Conservation (phyloP, 768 basidiomycete species). For the Roridomyces roridus region DNA sequence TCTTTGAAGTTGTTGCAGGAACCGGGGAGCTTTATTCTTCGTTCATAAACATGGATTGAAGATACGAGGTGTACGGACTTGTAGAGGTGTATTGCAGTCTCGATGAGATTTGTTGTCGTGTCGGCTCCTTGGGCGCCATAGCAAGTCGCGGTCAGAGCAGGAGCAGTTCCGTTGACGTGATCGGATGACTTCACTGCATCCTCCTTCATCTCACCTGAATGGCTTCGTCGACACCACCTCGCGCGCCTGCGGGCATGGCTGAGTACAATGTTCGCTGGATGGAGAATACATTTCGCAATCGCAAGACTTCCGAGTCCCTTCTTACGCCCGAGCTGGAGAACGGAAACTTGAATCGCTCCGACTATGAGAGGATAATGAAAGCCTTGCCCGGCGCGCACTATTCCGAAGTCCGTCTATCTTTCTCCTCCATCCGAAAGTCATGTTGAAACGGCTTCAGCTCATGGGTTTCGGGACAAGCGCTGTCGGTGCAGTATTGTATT, state of each 20-base stretch:
- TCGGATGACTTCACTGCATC: too few relatives aligned
- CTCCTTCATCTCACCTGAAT: not conserved
- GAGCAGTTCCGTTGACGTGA: not conserved
- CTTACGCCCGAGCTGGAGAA: slow-evolving; percentile 17
- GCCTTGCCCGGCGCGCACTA: not conserved
- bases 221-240: too few relatives aligned
- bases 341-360: slow-evolving; percentile 10
- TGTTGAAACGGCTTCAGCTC: not conserved
- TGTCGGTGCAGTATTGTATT: not conserved
- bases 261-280: slow-evolving; percentile 16
- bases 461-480: not conserved
- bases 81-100: slow-evolving; percentile 65
- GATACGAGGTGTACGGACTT: too few relatives aligned
- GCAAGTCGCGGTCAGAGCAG: not conserved
- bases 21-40: slow-evolving; percentile 46
- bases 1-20: slow-evolving; percentile 58
- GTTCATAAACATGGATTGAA: too few relatives aligned
- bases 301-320: slow-evolving; percentile 3
- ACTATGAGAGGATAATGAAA: slow-evolving; percentile 15
- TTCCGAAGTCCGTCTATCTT: slow-evolving; percentile 2
- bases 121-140: slow-evolving; percentile 68
- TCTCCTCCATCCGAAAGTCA: not conserved
- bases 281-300: slow-evolving; percentile 8
- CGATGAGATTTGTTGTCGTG: slow-evolving; percentile 73
- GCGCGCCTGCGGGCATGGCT: too few relatives aligned